Evolutionary conservation across 768 basidiomycete genomes (phyloP).

Genomic region (Mrakia hoshinonis): DNA sequence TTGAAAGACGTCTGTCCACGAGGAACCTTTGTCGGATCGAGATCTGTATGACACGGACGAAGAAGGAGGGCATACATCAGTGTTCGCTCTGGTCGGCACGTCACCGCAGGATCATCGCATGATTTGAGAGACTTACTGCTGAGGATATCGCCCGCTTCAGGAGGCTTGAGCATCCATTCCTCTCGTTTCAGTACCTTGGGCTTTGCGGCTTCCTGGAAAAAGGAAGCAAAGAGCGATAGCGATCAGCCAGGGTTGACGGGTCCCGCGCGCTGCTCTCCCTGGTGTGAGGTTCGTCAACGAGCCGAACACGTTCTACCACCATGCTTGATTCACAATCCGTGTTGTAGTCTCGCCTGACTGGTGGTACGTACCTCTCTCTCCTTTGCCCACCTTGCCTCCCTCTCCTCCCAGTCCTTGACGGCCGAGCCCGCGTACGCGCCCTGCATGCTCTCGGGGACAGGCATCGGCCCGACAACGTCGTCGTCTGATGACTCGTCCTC

Average conservation of each 20-base stretch:
- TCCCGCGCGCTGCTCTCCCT: neutral
- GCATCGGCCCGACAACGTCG: constrained; percentile 70
- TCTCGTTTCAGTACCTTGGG: constrained; percentile 74
- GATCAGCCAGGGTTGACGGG: neutral
- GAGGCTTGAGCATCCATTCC: constrained; percentile 97
- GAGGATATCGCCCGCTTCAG: constrained; percentile 67
- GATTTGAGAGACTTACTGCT: constrained; percentile 49
- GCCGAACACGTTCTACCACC: neutral
- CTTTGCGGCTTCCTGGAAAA: constrained; percentile 57
- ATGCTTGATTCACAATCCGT: no score
- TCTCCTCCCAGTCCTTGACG: constrained; percentile 72
- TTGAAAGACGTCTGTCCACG: constrained; percentile 27
- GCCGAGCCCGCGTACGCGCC: constrained; percentile 44
- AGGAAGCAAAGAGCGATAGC: neutral
- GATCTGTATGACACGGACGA: constrained; percentile 46
- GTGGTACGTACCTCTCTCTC: constrained; percentile 49
- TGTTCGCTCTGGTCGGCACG: neutral
- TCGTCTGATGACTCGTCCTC: constrained; percentile 61
- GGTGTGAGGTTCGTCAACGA: neutral
- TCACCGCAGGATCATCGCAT: neutral
- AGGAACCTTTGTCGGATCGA: constrained; percentile 75
- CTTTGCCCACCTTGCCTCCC: constrained; percentile 67
- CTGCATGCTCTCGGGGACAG: constrained; percentile 46
- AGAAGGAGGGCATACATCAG: neutral
- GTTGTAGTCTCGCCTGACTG: no score